Percentiles rank a stretch among this genome's conserved stretches.
These are phyloP conservation scores for Cystobasidiaceae sp. DNA, from an alignment of 1,284 basidiomycete genomes.

Conservation along the genomic window DNA sequence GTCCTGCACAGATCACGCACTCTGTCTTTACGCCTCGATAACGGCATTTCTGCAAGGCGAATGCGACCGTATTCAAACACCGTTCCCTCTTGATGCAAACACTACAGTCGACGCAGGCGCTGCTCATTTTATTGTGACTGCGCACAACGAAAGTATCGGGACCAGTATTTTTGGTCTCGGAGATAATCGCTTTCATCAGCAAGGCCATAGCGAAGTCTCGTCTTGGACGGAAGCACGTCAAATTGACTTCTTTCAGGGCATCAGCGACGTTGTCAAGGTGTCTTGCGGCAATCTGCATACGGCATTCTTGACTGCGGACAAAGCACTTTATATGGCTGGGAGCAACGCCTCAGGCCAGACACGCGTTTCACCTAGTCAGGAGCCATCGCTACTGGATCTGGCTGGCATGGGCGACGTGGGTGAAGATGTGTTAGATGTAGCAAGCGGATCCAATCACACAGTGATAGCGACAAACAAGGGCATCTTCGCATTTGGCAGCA, in stretches of 20 bases:
- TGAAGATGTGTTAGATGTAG: constrained; percentile 9
- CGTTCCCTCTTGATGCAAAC: background rate
- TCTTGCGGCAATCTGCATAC: constrained; percentile 16
- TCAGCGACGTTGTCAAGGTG: constrained; percentile 1
- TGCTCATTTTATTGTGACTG: constrained; percentile 14
- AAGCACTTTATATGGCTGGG: constrained; percentile 11
- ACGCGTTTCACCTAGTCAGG: constrained; percentile 12
- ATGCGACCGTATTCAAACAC: background rate
- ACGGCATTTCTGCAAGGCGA: background rate
- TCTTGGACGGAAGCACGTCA: background rate
- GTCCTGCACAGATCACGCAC: background rate
- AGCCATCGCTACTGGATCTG: constrained; percentile 2
- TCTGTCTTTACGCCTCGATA: background rate
- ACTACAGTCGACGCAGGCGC: constrained; percentile 2
- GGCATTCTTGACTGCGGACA: constrained; percentile 8
- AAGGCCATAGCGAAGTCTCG: background rate
- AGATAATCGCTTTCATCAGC: constrained; percentile 25
- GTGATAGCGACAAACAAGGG: background rate
- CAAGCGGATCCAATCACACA: constrained; percentile 19
- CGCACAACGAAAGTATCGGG: background rate
- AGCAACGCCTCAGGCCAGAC: constrained; percentile 12
- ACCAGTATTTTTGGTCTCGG: background rate
- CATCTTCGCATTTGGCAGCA: constrained; percentile 6
- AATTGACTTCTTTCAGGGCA: constrained; percentile 7
- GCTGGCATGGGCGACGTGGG: background rate